Evolutionary conservation across 202 grass and related monocot genomes (phyloP).

Genomic region (Digitaria exilis): DNA sequence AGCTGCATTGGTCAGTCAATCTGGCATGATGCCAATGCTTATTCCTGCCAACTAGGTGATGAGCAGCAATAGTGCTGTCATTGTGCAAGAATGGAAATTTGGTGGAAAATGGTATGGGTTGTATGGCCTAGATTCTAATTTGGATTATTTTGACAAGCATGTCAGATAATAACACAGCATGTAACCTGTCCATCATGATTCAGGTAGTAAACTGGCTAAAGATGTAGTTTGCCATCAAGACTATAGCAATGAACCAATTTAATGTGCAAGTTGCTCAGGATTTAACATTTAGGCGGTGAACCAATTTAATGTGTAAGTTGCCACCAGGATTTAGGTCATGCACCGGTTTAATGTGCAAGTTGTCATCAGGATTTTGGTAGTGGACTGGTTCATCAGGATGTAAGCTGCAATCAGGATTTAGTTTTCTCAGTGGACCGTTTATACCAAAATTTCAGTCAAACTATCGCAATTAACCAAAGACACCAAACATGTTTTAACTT

Average conservation of each 20-base stretch:
- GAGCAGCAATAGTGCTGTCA: background rate
- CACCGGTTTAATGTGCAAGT: background rate
- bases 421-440: background rate
- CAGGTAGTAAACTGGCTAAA: background rate
- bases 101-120: background rate
- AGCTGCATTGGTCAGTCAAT: background rate
- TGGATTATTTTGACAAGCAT: background rate
- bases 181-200: background rate
- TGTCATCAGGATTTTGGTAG: background rate
- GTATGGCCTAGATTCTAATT: conserved; percentile 14
- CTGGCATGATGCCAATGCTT: background rate
- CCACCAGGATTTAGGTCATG: background rate
- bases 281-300: background rate
- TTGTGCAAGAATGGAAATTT: background rate
- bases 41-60: conserved; percentile 17
- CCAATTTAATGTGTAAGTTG: background rate
- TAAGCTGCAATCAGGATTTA: background rate
- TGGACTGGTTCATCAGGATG: background rate
- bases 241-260: background rate
- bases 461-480: background rate
- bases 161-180: background rate
- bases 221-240: background rate
- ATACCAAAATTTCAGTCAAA: conserved; percentile 2
- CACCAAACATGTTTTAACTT: background rate
- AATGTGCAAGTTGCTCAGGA: background rate